Evolutionary conservation across 2,329 filamentous ascomycete species (phyloP), one percentile per base, ranked within the genome.

Genomic region (Apiospora koreana): DNA sequence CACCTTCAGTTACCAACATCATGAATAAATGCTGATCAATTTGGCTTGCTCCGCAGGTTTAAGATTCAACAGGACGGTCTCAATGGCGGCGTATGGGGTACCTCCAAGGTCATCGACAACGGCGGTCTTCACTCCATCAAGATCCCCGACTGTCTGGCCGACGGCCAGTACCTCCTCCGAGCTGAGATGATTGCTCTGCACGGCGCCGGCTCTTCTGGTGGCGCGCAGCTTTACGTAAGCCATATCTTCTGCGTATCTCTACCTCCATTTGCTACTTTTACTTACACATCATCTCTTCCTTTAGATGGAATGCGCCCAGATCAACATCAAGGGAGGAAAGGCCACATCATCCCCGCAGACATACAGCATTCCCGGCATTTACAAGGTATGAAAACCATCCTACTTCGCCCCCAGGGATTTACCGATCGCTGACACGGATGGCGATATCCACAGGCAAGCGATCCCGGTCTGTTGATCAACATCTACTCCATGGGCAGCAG

Each of bases 181-280:
- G 86, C 88, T 69, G 88, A 90, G 81, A 84, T 89, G 77, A 84
- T 90, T 69, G 88, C 87, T 23, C 84, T 90, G 8, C 88, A 90
- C 79, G 80, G 77, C 21, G 84, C 83, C 10, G 72, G 76, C 14
- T 82, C 79, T 69, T 80, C 80, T 68, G 79, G 80, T 21, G 84
- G 84, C 4, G 84, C 85, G 8, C 85, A 87, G 73, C 80, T 87
- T 68, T 84, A n/a, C n/a, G n/a, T n/a, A n/a, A n/a, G n/a, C n/a
- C n/a, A n/a, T n/a, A n/a, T n/a, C n/a, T n/a, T n/a, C n/a, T n/a
- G n/a, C n/a, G n/a, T n/a, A n/a, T n/a, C n/a, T n/a, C n/a, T n/a
- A n/a, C n/a, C n/a, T n/a, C 3, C 23, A 28, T n/a, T 46, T 25
- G 21, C 21, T 62, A 6, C 28, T 38, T 12, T 31, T 10, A 23